Percentiles rank a stretch among this genome's conserved stretches.
phyloP scores from a whole-genome alignment of 345 rosid species.

The Excoecaria agallocha region DNA sequence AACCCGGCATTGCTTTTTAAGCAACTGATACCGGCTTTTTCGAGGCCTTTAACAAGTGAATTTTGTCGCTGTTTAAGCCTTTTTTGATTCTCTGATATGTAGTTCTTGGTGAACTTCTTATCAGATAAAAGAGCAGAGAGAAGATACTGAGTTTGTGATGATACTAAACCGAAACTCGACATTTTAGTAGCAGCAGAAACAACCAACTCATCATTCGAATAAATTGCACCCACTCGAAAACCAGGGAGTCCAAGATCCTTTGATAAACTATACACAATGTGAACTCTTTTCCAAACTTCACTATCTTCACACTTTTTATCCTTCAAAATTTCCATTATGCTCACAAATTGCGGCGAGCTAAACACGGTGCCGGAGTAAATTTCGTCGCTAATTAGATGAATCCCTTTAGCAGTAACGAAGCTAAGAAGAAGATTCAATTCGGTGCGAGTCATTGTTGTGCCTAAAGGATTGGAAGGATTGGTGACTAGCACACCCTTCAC shows the following conservation, averaged over 20 bases:
- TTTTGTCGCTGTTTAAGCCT: conserved; percentile 51
- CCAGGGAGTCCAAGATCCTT: conserved; percentile 84
- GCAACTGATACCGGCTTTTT: conserved; percentile 53
- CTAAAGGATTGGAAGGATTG: conserved; percentile 81
- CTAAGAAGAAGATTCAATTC: conserved; percentile 63
- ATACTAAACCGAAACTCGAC: conserved; percentile 84
- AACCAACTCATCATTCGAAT: conserved; percentile 62
- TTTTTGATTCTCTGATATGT: conserved; percentile 55
- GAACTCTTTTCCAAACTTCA: conserved; percentile 55
- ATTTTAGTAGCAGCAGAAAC: conserved; percentile 78
- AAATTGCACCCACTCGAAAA: conserved; percentile 80
- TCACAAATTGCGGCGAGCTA: conserved; percentile 53
- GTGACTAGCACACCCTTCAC: conserved; percentile 77
- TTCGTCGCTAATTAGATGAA: conserved; percentile 77
- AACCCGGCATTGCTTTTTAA: conserved; percentile 68
- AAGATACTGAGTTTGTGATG: conserved; percentile 76
- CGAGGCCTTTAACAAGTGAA: conserved; percentile 57
- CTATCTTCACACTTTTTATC: conserved; percentile 48
- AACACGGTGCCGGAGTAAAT: conserved; percentile 82
- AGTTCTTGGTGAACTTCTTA: conserved; percentile 59
- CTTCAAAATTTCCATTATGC: conserved; percentile 63
- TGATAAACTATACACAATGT: conserved; percentile 69
- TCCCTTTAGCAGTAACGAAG: conserved; percentile 52
- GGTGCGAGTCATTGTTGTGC: conserved; percentile 54
- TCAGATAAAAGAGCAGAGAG: conserved; percentile 68